Base-by-base conservation (phyloP, 331 rosid genomes). In the Pyrus hybrid region DNA sequence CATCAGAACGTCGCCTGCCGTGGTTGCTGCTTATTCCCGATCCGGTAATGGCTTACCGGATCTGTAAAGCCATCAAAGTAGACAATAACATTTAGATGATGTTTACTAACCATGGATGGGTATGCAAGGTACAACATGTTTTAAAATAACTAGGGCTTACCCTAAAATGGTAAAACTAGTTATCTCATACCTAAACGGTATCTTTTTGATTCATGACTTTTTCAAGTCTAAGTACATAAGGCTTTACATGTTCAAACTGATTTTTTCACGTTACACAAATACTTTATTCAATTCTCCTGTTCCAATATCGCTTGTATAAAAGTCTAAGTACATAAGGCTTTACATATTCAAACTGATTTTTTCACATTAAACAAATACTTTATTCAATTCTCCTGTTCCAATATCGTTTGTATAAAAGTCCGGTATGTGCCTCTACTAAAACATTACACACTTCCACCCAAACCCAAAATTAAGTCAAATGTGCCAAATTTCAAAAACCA, bases 401-500 rank as follows among this genome's bases (percentile, higher is more conserved):
- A 6, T 1, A 49, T 17, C 9, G 4, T 4, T 49, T 17, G 56
- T 49, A 17, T 6, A 35, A 35, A 35, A 35, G 4, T 0, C n/a
- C n/a, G 14, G 9, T 0, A 5, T 3, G 9, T 49, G 17, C 56
- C n/a, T 14, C 21, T 4, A 58, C 29, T 58, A 12, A 11, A 62
- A 25, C 13, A 0, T 37, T 9, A 37, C 13, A 35, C 43, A 9
- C 43, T 37, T 37, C 43, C 43, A 2, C 56, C n/a, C 56, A 49
- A 49, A 6, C n/a, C 54, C 54, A 49, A 17, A 49, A 49, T 37
- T 49, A 16, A 49, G 8, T 49, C n/a, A 49, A 49, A 49, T 49
- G 56, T 56, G 23, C 54, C 54, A 22, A 72, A 14, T 25, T 8
- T 45, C 85, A 8, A 81, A 80, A 37, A 62, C 78, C 57, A 81